phyloP scores from a whole-genome alignment of 257 asterid species.

The Avicennia marina region DNA sequence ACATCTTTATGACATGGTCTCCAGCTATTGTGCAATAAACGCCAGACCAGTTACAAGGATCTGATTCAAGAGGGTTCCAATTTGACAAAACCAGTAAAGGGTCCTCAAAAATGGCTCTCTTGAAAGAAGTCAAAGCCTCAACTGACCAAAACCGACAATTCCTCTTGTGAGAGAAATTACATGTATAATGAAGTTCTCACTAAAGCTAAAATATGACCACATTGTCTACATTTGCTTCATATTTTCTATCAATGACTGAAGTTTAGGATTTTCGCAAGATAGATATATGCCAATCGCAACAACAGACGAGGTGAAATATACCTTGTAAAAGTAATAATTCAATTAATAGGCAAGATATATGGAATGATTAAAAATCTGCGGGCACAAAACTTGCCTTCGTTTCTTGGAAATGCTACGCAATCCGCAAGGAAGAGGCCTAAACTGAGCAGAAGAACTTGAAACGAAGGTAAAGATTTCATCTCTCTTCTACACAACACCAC shows the following conservation, averaged over 20 bases:
- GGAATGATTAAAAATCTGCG: constrained; percentile 2
- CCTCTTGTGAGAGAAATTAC: constrained; percentile 8
- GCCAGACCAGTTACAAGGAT: constrained; percentile 85
- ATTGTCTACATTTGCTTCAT: constrained; percentile 1
- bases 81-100: constrained; percentile 67
- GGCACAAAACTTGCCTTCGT: constrained; percentile 49
- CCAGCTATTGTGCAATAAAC: constrained; percentile 59
- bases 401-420: constrained; percentile 46
- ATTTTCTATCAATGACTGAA: not conserved
- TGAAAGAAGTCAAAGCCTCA: constrained; percentile 68
- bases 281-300: no score
- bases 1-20: constrained; percentile 85
- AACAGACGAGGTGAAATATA: no score
- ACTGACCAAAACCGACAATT: constrained; percentile 41
- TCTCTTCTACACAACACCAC: constrained; percentile 23
- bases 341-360: constrained; percentile 51
- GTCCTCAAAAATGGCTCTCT: constrained; percentile 87
- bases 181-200: not conserved
- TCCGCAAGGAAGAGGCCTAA: constrained; percentile 34
- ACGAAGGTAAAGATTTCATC: constrained; percentile 37
- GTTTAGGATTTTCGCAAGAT: no score
- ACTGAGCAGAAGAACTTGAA: constrained; percentile 37
- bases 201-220: not conserved
- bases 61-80: constrained; percentile 75
- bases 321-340: not conserved